Conservation (phyloP, 441 rosid species). For the Brassica balearica region DNA sequence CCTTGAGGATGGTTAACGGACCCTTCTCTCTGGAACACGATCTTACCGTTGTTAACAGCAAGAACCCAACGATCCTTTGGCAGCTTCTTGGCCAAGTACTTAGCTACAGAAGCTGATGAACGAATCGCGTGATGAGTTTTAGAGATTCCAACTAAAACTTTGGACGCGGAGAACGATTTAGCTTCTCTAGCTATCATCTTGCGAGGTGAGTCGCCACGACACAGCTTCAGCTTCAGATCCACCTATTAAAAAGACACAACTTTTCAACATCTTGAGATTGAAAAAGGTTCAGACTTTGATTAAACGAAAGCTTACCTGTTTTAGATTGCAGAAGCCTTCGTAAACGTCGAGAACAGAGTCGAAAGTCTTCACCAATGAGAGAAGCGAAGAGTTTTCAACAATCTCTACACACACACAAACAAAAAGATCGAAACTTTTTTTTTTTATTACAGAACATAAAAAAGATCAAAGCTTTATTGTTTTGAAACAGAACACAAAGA, state of each 20-base stretch:
- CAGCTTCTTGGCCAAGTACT: conserved; percentile 68
- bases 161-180: conserved; percentile 55
- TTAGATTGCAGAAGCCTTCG: conserved; percentile 83
- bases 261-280: neutral
- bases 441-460: conserved; percentile 4
- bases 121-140: conserved; percentile 53
- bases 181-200: conserved; percentile 68
- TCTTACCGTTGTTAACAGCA: conserved; percentile 72
- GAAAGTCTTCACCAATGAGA: conserved; percentile 67
- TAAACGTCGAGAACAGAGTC: conserved; percentile 77
- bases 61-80: conserved; percentile 59
- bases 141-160: conserved; percentile 62
- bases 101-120: conserved; percentile 63
- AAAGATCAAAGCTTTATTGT: conserved; percentile 13
- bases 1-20: conserved; percentile 50
- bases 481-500: neutral
- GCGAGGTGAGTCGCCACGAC: conserved; percentile 63
- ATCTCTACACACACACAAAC: conserved; percentile 53
- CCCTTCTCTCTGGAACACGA: conserved; percentile 60
- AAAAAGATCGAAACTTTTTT: neutral
- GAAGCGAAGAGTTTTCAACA: conserved; percentile 61
- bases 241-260: conserved; percentile 43
- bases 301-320: conserved; percentile 53
- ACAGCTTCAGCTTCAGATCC: conserved; percentile 79
- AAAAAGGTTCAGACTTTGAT: neutral